Base-by-base conservation (phyloP, 345 rosid genomes). In the Rhizophora apiculata region DNA sequence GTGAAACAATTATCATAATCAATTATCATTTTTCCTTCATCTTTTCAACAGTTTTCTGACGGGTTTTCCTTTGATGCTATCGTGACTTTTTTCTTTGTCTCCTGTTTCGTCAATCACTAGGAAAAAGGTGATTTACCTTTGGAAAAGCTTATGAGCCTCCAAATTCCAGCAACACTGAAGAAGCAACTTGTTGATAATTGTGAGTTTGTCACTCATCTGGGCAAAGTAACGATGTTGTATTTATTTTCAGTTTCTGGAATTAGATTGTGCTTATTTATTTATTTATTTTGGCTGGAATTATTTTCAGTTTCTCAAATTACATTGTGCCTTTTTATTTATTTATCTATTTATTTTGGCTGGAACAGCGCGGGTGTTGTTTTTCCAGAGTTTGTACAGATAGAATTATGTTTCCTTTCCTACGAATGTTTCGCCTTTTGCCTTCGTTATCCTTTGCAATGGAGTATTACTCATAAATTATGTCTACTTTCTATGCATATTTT, bases 181-280 rank as follows among this genome's bases (percentile, higher is more conserved):
- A 93, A 85, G 80, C 98, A 93, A 74, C 88, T 90, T 37, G 56
- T 85, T 64, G 89, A 90, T 67, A 97, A 93, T 69, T 89, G 81
- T 80, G 92, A 90, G 78, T 90, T 71, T 72, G 72, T 93, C 72
- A 90, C 87, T 71, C 89, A 89, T 76, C 77, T 81, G 78, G 90
- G 92, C 34, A 90, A 90, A 97, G 98, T 93, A 73, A 48, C 54
- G 68, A 21, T 61, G 6, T 24, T 24, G 24, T 31, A 21, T 20
- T 67, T 49, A 24, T 51, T 52, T 53, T 57, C 22, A 31, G 27
- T 32, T 52, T 74, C 56, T 24, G 0, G 24, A 24, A 24, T 24
- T 24, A 24, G 24, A 24, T 24, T 24, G 24, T 24, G 24, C 24
- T 24, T 24, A 0, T 24, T 0, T 24, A 24, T 24, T 24, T 24